Percentiles rank a stretch among this genome's conserved stretches.
Evolutionary conservation across 2,329 filamentous ascomycete species (phyloP).

Genomic region (Ascochyta lentis): DNA sequence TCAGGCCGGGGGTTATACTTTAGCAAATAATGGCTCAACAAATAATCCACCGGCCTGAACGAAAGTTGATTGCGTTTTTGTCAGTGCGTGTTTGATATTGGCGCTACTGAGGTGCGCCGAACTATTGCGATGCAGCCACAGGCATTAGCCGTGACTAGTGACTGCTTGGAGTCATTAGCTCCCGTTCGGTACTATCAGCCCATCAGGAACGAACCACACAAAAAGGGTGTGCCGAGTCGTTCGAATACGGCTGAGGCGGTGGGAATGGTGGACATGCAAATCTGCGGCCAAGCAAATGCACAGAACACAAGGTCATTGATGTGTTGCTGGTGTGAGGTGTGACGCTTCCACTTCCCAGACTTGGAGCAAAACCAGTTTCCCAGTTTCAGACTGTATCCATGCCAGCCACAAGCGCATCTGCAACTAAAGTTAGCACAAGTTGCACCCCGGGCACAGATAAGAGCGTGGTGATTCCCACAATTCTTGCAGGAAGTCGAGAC

Average conservation of each 20-base stretch:
- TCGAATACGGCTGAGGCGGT: constrained; percentile 6
- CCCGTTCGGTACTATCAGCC: constrained; percentile 17
- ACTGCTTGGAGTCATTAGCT: constrained; percentile 12
- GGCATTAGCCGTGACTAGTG: constrained; percentile 13
- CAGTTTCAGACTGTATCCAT: constrained; percentile 5
- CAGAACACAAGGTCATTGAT: not conserved
- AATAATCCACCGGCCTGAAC: constrained; percentile 7
- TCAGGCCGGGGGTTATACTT: constrained; percentile 10
- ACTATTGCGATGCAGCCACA: constrained; percentile 20
- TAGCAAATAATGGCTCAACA: constrained; percentile 16
- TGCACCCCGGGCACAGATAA: constrained; percentile 10
- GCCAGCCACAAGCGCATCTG: constrained; percentile 11
- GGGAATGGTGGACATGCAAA: constrained; percentile 7
- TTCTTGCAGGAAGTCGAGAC: constrained; percentile 8
- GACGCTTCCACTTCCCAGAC: not conserved
- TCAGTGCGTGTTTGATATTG: constrained; percentile 18
- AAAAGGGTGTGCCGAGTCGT: constrained; percentile 1
- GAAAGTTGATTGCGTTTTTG: constrained; percentile 17
- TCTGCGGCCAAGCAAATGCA: not conserved
- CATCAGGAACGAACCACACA: constrained; percentile 11
- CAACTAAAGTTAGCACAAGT: constrained; percentile 9
- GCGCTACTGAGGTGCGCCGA: constrained; percentile 15
- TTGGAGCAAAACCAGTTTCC: constrained; percentile 3
- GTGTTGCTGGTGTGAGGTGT: constrained; percentile 1
- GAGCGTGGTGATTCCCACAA: not conserved